Base-by-base conservation (phyloP, 1,284 basidiomycete species). In the Leccinum pachyderme region DNA sequence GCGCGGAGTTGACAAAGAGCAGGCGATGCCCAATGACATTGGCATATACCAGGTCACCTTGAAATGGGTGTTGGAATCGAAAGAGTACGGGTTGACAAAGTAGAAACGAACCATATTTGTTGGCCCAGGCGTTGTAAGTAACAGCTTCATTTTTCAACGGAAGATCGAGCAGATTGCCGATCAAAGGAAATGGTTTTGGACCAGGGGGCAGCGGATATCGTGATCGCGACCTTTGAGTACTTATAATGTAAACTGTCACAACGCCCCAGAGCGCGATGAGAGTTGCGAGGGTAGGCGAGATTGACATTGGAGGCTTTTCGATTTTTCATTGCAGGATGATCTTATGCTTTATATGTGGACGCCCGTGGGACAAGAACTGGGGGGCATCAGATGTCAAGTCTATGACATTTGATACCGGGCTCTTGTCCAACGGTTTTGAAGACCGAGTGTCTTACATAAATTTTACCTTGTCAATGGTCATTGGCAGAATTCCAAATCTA, bases 121-220 rank as follows among this genome's bases (percentile, higher is more conserved):
- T 64, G 37, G 66, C 70, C 71, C 71, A 71, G 24, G 59, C 47
- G 15, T 71, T 62, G 56, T 73, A 72, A 11, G 65, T 68, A 22
- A 48, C 54, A 41, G 67, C 67, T 45, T 73, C 68, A 13, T 64
- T 54, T 45, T 62, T 62, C 48, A 61, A 50, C 5, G 72, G 72
- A 29, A 74, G 37, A 31, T 70, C 62, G 13, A 59, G 43, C 18
- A 73, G 28, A 52, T 73, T 71, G 27, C 72, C 72, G 13, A 73
- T 65, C 7, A 72, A 41, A 45, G 67, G 72, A n/a, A 71, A 59
- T 13, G 64, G 61, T 15, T 43, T 65, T 4, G 71, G 72, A 27
- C 71, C 71, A 2, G 72, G 72, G 5, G 72, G 72, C 2, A 69
- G 48, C 1, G 51, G 63, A 51, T 51, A 51, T 8, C 51, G 52